Evolutionary conservation across 2,329 filamentous ascomycete species (phyloP).

Genomic region (Penicillium sp.): DNA sequence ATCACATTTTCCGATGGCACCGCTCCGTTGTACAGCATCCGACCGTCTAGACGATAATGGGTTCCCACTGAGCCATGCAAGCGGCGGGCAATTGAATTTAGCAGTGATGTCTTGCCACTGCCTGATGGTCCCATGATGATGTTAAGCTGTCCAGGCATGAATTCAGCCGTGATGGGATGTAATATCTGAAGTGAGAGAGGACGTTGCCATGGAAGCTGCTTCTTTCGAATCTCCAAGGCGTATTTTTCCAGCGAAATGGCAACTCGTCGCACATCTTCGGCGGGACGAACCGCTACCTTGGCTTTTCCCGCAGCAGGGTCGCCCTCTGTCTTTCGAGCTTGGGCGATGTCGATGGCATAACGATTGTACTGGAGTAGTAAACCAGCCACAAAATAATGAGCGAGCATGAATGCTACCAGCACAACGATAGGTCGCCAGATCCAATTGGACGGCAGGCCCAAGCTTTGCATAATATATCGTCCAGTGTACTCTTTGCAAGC

Average conservation of each 20-base stretch:
- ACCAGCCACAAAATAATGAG: conserved; percentile 62
- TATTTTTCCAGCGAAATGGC: conserved; percentile 65
- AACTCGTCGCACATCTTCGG: conserved; percentile 58
- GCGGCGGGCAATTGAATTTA: conserved; percentile 70
- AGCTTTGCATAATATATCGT: conserved; percentile 63
- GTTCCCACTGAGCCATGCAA: conserved; percentile 62
- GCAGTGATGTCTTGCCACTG: conserved; percentile 70
- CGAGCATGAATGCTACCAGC: conserved; percentile 59
- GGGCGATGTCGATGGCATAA: conserved; percentile 68
- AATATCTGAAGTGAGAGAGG: conserved; percentile 53
- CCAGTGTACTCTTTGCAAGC: conserved; percentile 68
- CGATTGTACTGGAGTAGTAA: conserved; percentile 63
- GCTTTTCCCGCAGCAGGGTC: conserved; percentile 70
- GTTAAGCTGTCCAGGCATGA: conserved; percentile 67
- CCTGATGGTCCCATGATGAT: conserved; percentile 80
- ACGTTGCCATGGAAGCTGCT: conserved; percentile 49
- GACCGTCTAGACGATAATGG: conserved; percentile 60
- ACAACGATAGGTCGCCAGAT: conserved; percentile 64
- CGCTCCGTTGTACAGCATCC: conserved; percentile 68
- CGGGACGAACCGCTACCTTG: conserved; percentile 58
- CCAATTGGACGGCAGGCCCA: conserved; percentile 69
- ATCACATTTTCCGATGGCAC: conserved; percentile 67
- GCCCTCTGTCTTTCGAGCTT: conserved; percentile 56
- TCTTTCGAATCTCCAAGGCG: conserved; percentile 63
- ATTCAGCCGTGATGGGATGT: conserved; percentile 64